phyloP scores from a whole-genome alignment of 1,139 yeast species.

The Taphrina betulina region DNA sequence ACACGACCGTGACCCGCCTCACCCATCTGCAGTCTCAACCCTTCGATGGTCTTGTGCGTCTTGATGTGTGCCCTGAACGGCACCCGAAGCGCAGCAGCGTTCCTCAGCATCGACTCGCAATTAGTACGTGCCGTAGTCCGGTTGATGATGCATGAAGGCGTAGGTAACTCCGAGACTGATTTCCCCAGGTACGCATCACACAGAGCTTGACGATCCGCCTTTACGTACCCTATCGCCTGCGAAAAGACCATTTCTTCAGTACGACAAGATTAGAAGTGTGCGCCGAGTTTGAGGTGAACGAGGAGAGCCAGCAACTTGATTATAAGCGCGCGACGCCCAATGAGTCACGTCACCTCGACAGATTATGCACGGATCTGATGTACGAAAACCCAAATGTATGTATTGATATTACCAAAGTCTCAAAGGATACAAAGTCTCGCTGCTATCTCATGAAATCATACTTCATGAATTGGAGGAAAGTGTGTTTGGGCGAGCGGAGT shows the following conservation, averaged over 20 bases:
- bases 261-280: too few relatives aligned
- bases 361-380: too few relatives aligned
- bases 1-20: constrained; percentile 50
- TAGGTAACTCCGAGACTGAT: constrained; percentile 49
- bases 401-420: too few relatives aligned
- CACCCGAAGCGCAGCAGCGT: constrained; percentile 43
- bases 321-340: too few relatives aligned
- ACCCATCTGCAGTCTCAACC: constrained; percentile 51
- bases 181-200: constrained; percentile 41
- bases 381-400: too few relatives aligned
- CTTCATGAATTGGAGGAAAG: too few relatives aligned
- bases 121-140: constrained; percentile 46
- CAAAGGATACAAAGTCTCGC: too few relatives aligned
- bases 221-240: constrained; percentile 4
- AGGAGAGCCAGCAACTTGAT: too few relatives aligned
- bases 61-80: constrained; percentile 69
- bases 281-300: too few relatives aligned
- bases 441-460: too few relatives aligned
- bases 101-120: constrained; percentile 48
- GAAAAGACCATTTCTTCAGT: constrained; percentile 10
- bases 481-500: too few relatives aligned
- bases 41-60: constrained; percentile 64
- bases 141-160: constrained; percentile 56
- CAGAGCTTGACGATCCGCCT: constrained; percentile 30
- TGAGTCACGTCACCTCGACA: too few relatives aligned